Evolutionary conservation across 768 basidiomycete species (phyloP), one percentile per base, ranked within the genome.

Genomic region (Rhizopogon vulgaris): DNA sequence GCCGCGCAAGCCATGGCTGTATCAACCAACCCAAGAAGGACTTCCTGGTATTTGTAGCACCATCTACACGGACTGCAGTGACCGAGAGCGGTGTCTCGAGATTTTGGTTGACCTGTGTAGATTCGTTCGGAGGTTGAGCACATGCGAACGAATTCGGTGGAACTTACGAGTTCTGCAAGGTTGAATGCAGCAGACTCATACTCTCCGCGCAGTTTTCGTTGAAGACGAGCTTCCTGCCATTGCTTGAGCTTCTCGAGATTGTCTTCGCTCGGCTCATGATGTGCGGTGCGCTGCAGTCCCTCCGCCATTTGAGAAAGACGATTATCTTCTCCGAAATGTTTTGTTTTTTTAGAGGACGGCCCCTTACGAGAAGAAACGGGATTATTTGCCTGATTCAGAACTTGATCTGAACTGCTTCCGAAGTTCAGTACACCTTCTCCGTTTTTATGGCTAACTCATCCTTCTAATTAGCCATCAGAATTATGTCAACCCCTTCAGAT

Each of bases 21-120:
- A 96, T 77, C 57, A 97, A 72, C 48, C 78, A 85, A n/a, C 72
- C 77, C 32, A 99, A 79, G 72, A 97, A 97, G 0, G 87, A 80
- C 28, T 79, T 71, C 14, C 94, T 80, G 0, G 94, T 96, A 27
- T 76, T 68, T 3, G 69, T 66, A 1, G 90, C 84, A 51, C 93
- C 93, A 58, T 88, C 81, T 12, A 98, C 78, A 54, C 87, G 87
- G 15, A 99, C 84, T 1, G 88, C 75, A 12, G 84, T 79, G 45
- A 99, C 76, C 37, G 77, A 75, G 45, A 90, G 68, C 0, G 84
- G 84, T 0, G 84, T 76, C 14, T 83, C 72, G 43, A 89, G 69
- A 60, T 87, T 92, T 17, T 69, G 72, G 55, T 82, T 77, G 25
- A 92, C 78, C 90, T 93, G 10, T 2, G 41, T 18, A 6, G 24